Conservation (phyloP, 2,329 filamentous ascomycete species). For the Escovopsis sp. region DNA sequence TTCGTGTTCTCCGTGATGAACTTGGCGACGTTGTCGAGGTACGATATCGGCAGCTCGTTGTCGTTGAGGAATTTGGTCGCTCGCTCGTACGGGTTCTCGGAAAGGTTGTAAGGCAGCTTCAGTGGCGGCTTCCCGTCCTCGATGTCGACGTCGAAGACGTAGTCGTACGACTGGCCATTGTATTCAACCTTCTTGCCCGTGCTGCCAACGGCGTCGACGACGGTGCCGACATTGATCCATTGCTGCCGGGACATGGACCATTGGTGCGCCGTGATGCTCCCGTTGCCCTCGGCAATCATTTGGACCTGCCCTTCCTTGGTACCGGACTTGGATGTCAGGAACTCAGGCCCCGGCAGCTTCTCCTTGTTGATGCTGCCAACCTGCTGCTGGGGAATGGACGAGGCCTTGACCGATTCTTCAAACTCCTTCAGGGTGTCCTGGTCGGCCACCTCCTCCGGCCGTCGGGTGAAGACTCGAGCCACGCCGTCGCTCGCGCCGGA, state of each 20-base stretch:
- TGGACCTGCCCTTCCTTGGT: constrained; percentile 95
- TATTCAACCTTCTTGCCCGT: constrained; percentile 64
- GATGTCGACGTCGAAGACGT: constrained; percentile 91
- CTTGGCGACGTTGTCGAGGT: constrained; percentile 81
- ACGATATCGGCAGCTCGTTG: constrained; percentile 75
- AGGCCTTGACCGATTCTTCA: constrained; percentile 66
- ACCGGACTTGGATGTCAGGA: constrained; percentile 64
- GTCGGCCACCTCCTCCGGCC: constrained; percentile 52
- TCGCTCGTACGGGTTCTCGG: constrained; percentile 81
- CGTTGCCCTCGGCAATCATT: constrained; percentile 73
- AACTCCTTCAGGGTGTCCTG: constrained; percentile 56
- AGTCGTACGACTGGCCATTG: constrained; percentile 82
- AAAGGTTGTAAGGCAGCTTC: constrained; percentile 87
- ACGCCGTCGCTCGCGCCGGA: constrained; percentile 81
- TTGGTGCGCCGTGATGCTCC: constrained; percentile 70
- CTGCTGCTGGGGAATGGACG: constrained; percentile 77
- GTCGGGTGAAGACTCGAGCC: constrained; percentile 70
- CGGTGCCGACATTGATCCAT: constrained; percentile 85
- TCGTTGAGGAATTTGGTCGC: constrained; percentile 82
- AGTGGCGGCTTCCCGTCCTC: constrained; percentile 85
- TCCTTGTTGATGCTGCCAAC: constrained; percentile 79
- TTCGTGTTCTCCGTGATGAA: constrained; percentile 87
- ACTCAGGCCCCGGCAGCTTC: constrained; percentile 75
- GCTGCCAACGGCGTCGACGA: constrained; percentile 77
- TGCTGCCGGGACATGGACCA: constrained; percentile 61